phyloP scores from a whole-genome alignment of 202 grass and related monocot species.

The Panicum virgatum region DNA sequence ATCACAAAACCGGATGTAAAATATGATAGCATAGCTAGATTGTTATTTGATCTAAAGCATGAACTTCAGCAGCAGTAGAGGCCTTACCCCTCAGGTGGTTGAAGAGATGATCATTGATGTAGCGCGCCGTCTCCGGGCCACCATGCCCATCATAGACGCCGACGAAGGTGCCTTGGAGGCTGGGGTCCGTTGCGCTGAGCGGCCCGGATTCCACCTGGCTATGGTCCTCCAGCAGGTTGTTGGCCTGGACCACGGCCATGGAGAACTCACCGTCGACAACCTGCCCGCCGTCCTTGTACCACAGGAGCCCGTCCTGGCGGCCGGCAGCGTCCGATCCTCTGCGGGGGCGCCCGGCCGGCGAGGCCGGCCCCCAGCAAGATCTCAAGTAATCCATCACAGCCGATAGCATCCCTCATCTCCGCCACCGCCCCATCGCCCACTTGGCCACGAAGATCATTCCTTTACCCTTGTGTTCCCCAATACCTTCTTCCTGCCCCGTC shows the following conservation, averaged over 20 bases:
- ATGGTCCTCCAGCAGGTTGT: constrained; percentile 85
- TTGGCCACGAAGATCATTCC: constrained; percentile 21
- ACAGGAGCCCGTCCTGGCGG: constrained; percentile 77
- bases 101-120: constrained; percentile 82
- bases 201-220: constrained; percentile 81
- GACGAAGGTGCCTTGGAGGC: constrained; percentile 58
- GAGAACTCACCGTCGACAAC: constrained; percentile 74
- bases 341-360: constrained; percentile 39
- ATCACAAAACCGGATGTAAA: constrained; percentile 13
- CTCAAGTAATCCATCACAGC: constrained; percentile 67
- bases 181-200: constrained; percentile 52
- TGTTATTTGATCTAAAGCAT: constrained; percentile 18
- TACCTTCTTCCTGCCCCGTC: neutral
- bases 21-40: constrained; percentile 14
- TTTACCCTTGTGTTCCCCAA: neutral
- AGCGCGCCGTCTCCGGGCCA: constrained; percentile 73
- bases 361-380: constrained; percentile 66
- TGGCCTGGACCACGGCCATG: constrained; percentile 90
- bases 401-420: constrained; percentile 70
- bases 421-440: constrained; percentile 40
- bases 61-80: constrained; percentile 9
- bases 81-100: constrained; percentile 68
- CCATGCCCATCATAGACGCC: constrained; percentile 92
- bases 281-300: constrained; percentile 84
- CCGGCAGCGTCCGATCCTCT: constrained; percentile 55